These are phyloP conservation scores for Aspergillus udagawae DNA, from an alignment of 2,329 filamentous ascomycete genomes.

Conservation along the genomic window DNA sequence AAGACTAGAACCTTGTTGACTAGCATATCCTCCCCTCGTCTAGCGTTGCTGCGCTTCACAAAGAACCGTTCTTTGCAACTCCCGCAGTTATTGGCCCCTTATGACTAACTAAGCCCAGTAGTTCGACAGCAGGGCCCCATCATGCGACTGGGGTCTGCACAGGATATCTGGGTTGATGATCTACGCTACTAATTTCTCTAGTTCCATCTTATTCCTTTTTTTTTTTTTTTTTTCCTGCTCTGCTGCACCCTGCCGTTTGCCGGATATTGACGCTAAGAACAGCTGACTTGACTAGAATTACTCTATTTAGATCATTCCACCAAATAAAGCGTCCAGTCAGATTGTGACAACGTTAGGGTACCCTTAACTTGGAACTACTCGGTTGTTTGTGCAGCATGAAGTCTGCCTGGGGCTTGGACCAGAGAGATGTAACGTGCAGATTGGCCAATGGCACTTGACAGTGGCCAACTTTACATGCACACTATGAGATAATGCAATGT, in stretches of 20 bases:
- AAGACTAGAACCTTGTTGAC: constrained; percentile 10
- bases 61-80: constrained; percentile 9
- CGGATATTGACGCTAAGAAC: constrained; percentile 25
- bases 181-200: constrained; percentile 31
- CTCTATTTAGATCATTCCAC: constrained; percentile 23
- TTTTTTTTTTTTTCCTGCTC: constrained; percentile 2
- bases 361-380: constrained; percentile 18
- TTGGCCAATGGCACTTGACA: constrained; percentile 25
- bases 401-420: constrained; percentile 17
- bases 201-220: constrained; percentile 30
- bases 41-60: constrained; percentile 10
- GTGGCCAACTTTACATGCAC: constrained; percentile 12
- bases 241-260: constrained; percentile 30
- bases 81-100: constrained; percentile 20
- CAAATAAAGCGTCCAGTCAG: constrained; percentile 10
- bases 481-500: constrained; percentile 19
- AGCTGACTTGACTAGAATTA: neutral
- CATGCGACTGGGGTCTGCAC: constrained; percentile 35
- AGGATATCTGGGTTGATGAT: constrained; percentile 28
- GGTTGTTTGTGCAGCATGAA: constrained; percentile 21
- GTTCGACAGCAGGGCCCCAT: constrained; percentile 20
- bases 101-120: constrained; percentile 25
- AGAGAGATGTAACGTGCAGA: constrained; percentile 27
- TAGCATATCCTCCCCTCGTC: constrained; percentile 12
- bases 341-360: constrained; percentile 16